A percentile compares a stretch with the other conserved stretches of the same genome.
Conservation (phyloP, 805 yeast species). For the Saturnispora galanensis region DNA sequence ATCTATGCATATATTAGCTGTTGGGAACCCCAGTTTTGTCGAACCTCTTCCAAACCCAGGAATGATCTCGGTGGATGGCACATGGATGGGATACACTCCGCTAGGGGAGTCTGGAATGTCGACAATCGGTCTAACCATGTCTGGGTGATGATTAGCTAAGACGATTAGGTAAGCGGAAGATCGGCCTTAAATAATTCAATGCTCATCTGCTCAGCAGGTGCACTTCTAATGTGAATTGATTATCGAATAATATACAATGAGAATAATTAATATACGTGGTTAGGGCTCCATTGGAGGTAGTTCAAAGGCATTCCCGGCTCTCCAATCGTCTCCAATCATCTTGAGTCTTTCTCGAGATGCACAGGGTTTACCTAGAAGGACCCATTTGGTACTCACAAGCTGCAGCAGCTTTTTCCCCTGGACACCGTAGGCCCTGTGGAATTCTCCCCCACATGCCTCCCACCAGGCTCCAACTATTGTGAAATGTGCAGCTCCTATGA, state of each 20-base stretch:
- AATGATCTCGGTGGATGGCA: conserved; percentile 38
- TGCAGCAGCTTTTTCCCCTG: conserved; percentile 61
- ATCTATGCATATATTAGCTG: conserved; percentile 75
- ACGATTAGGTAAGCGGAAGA: not conserved
- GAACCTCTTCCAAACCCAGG: conserved; percentile 97
- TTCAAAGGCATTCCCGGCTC: conserved; percentile 25
- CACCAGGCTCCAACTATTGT: conserved; percentile 77
- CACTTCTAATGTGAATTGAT: too few relatives aligned
- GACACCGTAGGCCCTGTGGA: conserved; percentile 47
- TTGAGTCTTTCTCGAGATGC: conserved; percentile 75
- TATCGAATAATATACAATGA: not conserved
- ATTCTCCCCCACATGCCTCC: conserved; percentile 65
- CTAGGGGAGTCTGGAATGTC: conserved; percentile 32
- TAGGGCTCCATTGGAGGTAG: conserved; percentile 5
- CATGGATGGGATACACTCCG: conserved; percentile 40
- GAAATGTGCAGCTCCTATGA: conserved; percentile 60
- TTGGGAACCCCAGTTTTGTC: conserved; percentile 86
- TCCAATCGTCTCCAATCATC: conserved; percentile 77
- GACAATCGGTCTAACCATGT: conserved; percentile 33
- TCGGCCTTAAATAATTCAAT: too few relatives aligned
- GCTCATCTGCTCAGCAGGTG: too few relatives aligned
- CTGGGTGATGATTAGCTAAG: not conserved
- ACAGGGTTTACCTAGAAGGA: conserved; percentile 40
- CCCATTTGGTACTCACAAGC: conserved; percentile 41
- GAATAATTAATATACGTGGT: not conserved